Evolutionary conservation across 768 basidiomycete genomes (phyloP).

Genomic region (Trametes cubensis): DNA sequence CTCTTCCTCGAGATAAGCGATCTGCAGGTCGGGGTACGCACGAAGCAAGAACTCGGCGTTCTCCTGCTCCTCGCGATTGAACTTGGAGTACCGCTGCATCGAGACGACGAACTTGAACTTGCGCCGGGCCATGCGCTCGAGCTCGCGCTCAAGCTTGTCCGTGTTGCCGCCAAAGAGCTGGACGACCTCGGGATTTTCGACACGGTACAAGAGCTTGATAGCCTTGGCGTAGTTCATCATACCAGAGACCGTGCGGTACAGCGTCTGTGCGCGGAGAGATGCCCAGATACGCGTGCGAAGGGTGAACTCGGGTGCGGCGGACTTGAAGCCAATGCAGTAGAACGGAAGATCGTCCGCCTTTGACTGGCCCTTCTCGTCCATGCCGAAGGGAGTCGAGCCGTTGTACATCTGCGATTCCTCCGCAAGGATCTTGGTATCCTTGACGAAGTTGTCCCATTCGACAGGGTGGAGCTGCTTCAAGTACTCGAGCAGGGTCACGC

Average conservation of each 20-base stretch:
- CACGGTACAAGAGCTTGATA: constrained; percentile 98
- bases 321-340: constrained; percentile 99
- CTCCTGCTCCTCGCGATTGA: constrained; percentile 99
- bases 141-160: constrained; percentile 92
- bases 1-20: constrained; percentile 98
- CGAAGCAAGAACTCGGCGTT: constrained; percentile 97
- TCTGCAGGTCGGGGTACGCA: constrained; percentile 97
- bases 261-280: constrained; percentile 95
- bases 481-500: constrained; percentile 96
- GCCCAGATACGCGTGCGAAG: constrained; percentile 99
- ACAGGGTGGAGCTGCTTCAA: constrained; percentile 97
- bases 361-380: constrained; percentile 79
- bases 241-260: constrained; percentile 97
- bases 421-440: constrained; percentile 98
- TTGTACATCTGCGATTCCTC: constrained; percentile 91
- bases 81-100: constrained; percentile 99
- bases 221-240: constrained; percentile 99
- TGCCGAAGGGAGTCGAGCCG: constrained; percentile 71
- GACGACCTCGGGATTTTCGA: constrained; percentile 99
- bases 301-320: constrained; percentile 96
- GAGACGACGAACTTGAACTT: constrained; percentile 99
- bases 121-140: constrained; percentile 95
- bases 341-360: constrained; percentile 94
- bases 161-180: constrained; percentile 98
- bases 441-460: constrained; percentile 99